These are phyloP conservation scores for Ceratobasidium sp. DNA, from an alignment of 1,284 basidiomycete genomes.

Conservation along the genomic window DNA sequence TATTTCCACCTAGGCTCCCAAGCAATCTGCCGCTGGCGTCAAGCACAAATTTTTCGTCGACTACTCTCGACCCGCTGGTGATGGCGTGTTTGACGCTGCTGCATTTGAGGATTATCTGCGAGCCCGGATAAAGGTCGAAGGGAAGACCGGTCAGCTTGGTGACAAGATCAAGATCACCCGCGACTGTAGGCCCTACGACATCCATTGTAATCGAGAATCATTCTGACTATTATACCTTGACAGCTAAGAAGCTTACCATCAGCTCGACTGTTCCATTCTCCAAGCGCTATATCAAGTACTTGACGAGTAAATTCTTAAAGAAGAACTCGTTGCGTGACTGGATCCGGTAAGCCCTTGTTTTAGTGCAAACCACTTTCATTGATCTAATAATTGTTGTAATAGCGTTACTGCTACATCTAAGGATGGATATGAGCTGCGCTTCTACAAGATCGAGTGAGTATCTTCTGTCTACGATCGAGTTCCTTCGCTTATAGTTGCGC, in stretches of 20 bases:
- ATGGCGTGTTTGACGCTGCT: conserved; percentile 90
- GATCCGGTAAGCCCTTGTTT: conserved; percentile 66
- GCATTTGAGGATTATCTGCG: conserved; percentile 94
- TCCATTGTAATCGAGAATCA: conserved; percentile 7
- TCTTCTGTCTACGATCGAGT: background rate
- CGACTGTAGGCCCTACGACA: conserved; percentile 66
- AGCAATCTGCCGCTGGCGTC: conserved; percentile 55
- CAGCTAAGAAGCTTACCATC: conserved; percentile 79
- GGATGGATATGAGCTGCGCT: conserved; percentile 88
- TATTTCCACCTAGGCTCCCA: conserved; percentile 49
- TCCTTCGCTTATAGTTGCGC: background rate
- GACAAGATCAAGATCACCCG: conserved; percentile 82
- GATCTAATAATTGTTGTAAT: conserved; percentile 50
- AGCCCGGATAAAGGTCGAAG: conserved; percentile 89
- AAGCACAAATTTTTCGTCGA: conserved; percentile 95
- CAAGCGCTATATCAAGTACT: conserved; percentile 92
- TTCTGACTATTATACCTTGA: conserved; percentile 48
- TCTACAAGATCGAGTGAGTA: conserved; percentile 92
- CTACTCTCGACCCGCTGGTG: conserved; percentile 90
- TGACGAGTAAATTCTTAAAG: conserved; percentile 96
- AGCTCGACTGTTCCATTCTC: conserved; percentile 86
- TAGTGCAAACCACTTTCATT: background rate
- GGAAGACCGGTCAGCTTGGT: conserved; percentile 68
- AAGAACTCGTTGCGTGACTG: conserved; percentile 86
- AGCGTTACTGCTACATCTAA: conserved; percentile 88